These are phyloP conservation scores for Cyclotella baltica DNA, from an alignment of 108 stramenopile genomes.

Conservation along the genomic window DNA sequence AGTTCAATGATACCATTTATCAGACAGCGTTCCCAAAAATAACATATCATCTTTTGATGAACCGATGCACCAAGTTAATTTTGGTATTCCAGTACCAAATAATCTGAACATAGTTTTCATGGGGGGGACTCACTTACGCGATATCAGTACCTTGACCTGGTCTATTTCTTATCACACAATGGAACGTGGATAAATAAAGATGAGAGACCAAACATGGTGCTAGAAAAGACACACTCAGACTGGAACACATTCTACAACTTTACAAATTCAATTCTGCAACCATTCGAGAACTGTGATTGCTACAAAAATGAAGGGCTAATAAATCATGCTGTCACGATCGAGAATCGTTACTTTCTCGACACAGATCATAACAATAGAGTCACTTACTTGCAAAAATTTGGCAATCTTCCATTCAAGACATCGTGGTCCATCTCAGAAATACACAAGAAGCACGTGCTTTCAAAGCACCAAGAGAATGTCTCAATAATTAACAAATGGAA, in stretches of 20 bases:
- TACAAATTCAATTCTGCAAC: conserved; percentile 38
- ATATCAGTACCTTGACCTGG: conserved; percentile 9
- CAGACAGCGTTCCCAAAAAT: neutral
- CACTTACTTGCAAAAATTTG: conserved; percentile 31
- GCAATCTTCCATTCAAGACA: conserved; percentile 24
- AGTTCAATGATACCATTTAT: neutral
- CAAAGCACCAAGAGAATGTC: neutral
- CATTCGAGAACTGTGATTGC: conserved; percentile 50
- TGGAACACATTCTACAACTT: conserved; percentile 50
- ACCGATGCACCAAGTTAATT: neutral
- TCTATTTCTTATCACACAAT: conserved; percentile 17
- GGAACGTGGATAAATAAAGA: conserved; percentile 28
- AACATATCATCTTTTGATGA: conserved; percentile 10
- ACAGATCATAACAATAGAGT: conserved; percentile 14
- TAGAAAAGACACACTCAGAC: conserved; percentile 21
- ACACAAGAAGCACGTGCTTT: conserved; percentile 21
- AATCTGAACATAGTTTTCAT: conserved; percentile 10
- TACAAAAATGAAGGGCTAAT: conserved; percentile 26
- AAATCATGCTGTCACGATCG: neutral
- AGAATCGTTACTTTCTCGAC: conserved; percentile 46
- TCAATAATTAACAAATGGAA: neutral
- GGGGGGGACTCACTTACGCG: conserved; percentile 18
- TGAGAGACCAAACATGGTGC: conserved; percentile 21
- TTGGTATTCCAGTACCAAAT: conserved; percentile 1
- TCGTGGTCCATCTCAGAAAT: neutral